A percentile compares a stretch with the other conserved stretches of the same genome.
Evolutionary conservation across 768 basidiomycete genomes (phyloP).

Genomic region (Termitomyces sp.): DNA sequence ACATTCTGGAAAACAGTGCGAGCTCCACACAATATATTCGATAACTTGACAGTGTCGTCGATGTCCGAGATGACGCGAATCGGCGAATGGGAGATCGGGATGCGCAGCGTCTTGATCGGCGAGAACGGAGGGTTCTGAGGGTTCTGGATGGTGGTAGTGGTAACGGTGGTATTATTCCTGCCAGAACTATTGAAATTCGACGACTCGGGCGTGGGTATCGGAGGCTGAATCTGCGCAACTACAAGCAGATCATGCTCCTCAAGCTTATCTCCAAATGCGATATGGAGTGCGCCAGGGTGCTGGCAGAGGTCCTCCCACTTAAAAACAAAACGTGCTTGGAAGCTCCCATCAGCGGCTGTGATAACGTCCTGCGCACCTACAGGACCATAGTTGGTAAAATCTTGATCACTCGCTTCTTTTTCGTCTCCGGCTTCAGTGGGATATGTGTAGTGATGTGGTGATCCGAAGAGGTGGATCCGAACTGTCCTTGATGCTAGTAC

Average conservation of each 20-base stretch:
- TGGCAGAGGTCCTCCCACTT: slow-evolving; percentile 64
- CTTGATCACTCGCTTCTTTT: slow-evolving; percentile 22
- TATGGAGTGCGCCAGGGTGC: slow-evolving; percentile 52
- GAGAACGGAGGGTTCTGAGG: background rate
- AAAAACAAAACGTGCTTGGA: slow-evolving; percentile 57
- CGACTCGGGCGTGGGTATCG: slow-evolving; percentile 11
- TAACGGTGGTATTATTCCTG: background rate
- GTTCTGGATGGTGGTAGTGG: background rate
- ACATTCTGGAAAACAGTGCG: slow-evolving; percentile 85
- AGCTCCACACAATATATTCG: slow-evolving; percentile 75
- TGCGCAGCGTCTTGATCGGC: slow-evolving; percentile 25
- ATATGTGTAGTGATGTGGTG: slow-evolving; percentile 22
- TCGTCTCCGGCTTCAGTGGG: slow-evolving; percentile 18
- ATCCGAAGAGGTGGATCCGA: slow-evolving; percentile 55
- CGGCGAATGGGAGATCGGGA: slow-evolving; percentile 54
- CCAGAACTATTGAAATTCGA: background rate
- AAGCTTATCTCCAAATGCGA: slow-evolving; percentile 49
- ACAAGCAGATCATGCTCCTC: slow-evolving; percentile 53
- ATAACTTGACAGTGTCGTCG: slow-evolving; percentile 86
- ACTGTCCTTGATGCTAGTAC: slow-evolving; percentile 60
- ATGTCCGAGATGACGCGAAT: slow-evolving; percentile 89
- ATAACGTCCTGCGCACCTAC: slow-evolving; percentile 43
- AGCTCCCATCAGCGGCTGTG: slow-evolving; percentile 69
- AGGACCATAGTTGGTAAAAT: slow-evolving; percentile 32
- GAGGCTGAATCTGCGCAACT: slow-evolving; percentile 44